Conservation (phyloP, 768 basidiomycete genomes). For the Aureoboletus auriporus region DNA sequence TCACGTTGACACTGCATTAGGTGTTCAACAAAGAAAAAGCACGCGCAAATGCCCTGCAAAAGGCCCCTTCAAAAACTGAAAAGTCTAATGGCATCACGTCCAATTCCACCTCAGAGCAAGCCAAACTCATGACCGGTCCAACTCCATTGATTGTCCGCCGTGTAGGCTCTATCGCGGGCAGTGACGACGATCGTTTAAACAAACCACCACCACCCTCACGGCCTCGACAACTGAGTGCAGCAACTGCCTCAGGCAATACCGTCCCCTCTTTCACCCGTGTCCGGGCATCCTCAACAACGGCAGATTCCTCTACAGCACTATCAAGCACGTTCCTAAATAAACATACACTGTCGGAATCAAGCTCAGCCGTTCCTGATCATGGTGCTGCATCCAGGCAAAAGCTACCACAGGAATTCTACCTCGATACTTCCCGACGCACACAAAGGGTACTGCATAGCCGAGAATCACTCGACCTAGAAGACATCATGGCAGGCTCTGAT, state of each 20-base stretch:
- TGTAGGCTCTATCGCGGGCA: constrained; percentile 63
- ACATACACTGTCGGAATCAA: constrained; percentile 25
- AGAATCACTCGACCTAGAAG: constrained; percentile 74
- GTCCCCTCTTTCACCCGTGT: constrained; percentile 24
- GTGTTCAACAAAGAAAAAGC: constrained; percentile 74
- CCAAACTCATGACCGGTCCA: constrained; percentile 28
- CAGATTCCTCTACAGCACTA: constrained; percentile 20
- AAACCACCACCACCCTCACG: constrained; percentile 38
- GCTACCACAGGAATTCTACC: constrained; percentile 27
- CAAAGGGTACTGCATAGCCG: constrained; percentile 51
- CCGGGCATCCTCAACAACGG: constrained; percentile 32
- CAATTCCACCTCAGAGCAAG: constrained; percentile 19
- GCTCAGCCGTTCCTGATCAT: constrained; percentile 29
- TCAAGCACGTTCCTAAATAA: constrained; percentile 20
- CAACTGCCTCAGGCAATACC: constrained; percentile 34
- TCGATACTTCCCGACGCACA: constrained; percentile 30
- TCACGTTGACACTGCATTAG: constrained; percentile 31
- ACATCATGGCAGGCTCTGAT: constrained; percentile 67
- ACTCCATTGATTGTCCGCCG: constrained; percentile 45
- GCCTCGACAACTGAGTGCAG: constrained; percentile 44
- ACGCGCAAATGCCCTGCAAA: constrained; percentile 28
- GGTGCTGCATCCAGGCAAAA: constrained; percentile 19
- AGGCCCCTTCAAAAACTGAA: constrained; percentile 18
- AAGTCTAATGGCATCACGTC: constrained; percentile 18
- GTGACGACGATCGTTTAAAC: constrained; percentile 42